Percentiles rank a stretch among this genome's conserved stretches.
These are phyloP conservation scores for Globisporangium takayamanum DNA, from an alignment of 352 stramenopile species.

Conservation along the genomic window DNA sequence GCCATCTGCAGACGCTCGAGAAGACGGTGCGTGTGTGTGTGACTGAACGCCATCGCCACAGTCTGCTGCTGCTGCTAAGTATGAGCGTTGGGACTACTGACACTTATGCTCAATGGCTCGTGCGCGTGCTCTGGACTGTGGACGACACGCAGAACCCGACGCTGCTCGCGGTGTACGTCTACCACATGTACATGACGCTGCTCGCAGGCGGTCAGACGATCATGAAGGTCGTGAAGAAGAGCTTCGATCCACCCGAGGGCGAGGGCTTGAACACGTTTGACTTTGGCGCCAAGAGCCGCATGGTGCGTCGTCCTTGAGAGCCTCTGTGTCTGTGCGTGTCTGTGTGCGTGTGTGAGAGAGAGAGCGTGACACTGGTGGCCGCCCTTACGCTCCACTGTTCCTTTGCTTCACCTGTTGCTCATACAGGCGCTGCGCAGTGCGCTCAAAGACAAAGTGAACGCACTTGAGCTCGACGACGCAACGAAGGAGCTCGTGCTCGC, in stretches of 20 bases:
- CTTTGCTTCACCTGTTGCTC: too few relatives aligned
- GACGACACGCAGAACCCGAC: constrained; percentile 29
- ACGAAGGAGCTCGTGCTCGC: constrained; percentile 41
- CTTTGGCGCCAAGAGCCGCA: constrained; percentile 45
- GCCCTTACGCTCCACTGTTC: background rate
- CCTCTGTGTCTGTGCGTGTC: too few relatives aligned
- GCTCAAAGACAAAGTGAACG: constrained; percentile 62
- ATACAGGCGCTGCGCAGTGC: constrained; percentile 32
- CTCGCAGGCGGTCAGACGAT: constrained; percentile 58
- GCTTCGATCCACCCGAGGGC: constrained; percentile 33
- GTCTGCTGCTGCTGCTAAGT: background rate
- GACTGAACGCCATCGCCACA: background rate
- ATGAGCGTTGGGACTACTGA: background rate
- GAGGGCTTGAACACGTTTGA: constrained; percentile 47
- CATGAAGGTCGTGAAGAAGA: constrained; percentile 57
- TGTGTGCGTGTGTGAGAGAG: too few relatives aligned
- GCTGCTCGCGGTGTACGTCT: constrained; percentile 57
- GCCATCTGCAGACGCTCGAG: constrained; percentile 45
- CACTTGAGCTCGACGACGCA: constrained; percentile 27
- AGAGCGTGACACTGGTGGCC: background rate
- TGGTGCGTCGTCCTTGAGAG: constrained; percentile 14
- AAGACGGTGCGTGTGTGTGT: constrained; percentile 28
- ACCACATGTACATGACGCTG: constrained; percentile 74
- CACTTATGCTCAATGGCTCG: background rate
- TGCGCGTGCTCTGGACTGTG: too few relatives aligned